Base-by-base conservation (phyloP, 192 early-diverging fungal genomes). In the Entrophospora sp. region DNA sequence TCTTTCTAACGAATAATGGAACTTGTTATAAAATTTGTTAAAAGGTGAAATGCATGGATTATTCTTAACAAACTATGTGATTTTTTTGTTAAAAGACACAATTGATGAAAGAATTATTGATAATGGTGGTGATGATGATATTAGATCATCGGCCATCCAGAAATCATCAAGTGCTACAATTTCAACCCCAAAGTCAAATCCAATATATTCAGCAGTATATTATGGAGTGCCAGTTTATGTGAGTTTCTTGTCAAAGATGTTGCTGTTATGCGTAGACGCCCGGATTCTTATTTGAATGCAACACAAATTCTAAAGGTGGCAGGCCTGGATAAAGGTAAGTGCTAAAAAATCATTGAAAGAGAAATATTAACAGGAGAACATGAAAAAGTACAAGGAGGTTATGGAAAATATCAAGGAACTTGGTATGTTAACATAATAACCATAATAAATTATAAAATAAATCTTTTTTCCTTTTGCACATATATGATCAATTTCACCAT, bases 371-470 rank as follows among this genome's bases (percentile, higher is more conserved):
- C 78, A 36, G 88, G 88, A 12, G 78, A 80, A 24, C 91, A 96
- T 74, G 93, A 96, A 66, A 96, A 96, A 73, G 85, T 96, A 20
- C 94, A 96, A 76, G 94, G 94, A 24, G 94, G 94, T 12, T 96
- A 96, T 74, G 93, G 93, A 22, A 92, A 93, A 75, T 95, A 91
- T 70, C 92, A 95, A 76, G 92, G 92, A 67, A 89, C 87, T n/a
- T 89, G 87, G 87, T 88, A 75, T 55, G 79, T n/a, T n/a, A n/a
- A n/a, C n/a, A n/a, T n/a, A n/a, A n/a, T n/a, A n/a, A n/a, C n/a
- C n/a, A n/a, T n/a, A 52, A 43, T 16, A 9, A 32, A 34, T 40
- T 24, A n/a, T n/a, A n/a, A n/a, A n/a, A 40, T n/a, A 49, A 16
- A 45, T n/a, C 25, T 12, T 13, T 16, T 13, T 28, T 30, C 20